These are phyloP conservation scores for Plantago ovata DNA, from an alignment of 257 asterid genomes.

Conservation along the genomic window DNA sequence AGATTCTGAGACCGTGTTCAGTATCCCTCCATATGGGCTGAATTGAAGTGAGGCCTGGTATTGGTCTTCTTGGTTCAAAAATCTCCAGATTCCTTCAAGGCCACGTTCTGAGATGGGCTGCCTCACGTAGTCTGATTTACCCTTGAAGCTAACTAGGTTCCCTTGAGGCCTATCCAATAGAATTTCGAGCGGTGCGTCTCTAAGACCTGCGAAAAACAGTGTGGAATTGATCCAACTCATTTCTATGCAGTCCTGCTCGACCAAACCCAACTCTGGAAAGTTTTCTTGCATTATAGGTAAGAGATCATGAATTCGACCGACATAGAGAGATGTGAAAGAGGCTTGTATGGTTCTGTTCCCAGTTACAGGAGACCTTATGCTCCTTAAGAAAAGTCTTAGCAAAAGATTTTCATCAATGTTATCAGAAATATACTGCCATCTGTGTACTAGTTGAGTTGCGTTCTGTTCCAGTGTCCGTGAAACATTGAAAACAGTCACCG, in stretches of 20 bases:
- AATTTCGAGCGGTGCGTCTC: constrained; percentile 12
- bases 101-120: constrained; percentile 30
- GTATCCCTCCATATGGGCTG: constrained; percentile 36
- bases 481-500: constrained; percentile 34
- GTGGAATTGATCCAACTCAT: constrained; percentile 44
- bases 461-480: constrained; percentile 30
- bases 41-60: constrained; percentile 8
- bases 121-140: constrained; percentile 38
- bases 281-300: constrained; percentile 28
- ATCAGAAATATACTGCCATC: constrained; percentile 41
- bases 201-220: constrained; percentile 21
- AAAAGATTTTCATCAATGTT: constrained; percentile 35
- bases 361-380: constrained; percentile 7
- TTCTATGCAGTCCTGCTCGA: constrained; percentile 30
- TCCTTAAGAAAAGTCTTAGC: constrained; percentile 20
- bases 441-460: constrained; percentile 34
- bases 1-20: constrained; percentile 23
- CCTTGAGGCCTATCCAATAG: constrained; percentile 13
- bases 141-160: constrained; percentile 12
- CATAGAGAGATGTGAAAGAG: constrained; percentile 28
- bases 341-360: constrained; percentile 25
- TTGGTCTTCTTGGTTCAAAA: constrained; percentile 18
- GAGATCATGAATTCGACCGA: constrained; percentile 29
- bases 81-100: constrained; percentile 30
- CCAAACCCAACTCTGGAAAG: constrained; percentile 41